Conservation (phyloP, 1,284 basidiomycete species). For the Hymenochaete sp. region DNA sequence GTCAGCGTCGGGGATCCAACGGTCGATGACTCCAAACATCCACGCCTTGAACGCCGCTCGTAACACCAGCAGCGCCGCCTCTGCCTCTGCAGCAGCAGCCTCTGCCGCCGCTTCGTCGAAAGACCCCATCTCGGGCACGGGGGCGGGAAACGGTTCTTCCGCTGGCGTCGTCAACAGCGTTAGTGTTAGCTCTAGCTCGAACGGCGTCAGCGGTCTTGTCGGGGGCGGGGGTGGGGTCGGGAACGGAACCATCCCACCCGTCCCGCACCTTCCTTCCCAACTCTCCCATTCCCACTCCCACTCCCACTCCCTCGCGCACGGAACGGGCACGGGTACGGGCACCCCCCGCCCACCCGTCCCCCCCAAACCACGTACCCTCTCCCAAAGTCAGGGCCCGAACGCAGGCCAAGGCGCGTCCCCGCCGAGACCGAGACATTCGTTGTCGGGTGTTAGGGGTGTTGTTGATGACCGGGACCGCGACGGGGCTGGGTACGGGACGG, state of each 20-base stretch:
- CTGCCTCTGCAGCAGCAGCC: constrained; percentile 1
- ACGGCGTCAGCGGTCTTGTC: neutral
- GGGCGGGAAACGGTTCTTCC: constrained; percentile 16
- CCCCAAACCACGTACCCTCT: constrained; percentile 17
- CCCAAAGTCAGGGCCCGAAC: constrained; percentile 6
- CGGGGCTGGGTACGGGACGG: constrained; percentile 7
- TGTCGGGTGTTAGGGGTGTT: constrained; percentile 5
- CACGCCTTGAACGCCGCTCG: too few relatives aligned
- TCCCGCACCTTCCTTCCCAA: neutral
- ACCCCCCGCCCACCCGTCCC: constrained; percentile 14
- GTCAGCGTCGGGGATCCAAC: constrained; percentile 1
- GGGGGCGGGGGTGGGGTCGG: neutral
- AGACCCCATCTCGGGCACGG: neutral
- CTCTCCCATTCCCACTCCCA: neutral
- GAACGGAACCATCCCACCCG: neutral
- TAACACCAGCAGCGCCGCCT: too few relatives aligned
- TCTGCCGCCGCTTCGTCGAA: neutral
- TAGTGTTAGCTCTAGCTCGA: neutral
- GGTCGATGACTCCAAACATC: constrained; percentile 8
- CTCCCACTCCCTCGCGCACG: neutral
- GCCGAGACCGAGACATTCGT: neutral
- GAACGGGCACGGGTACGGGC: neutral
- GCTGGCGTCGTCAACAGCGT: constrained; percentile 13
- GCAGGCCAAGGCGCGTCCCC: constrained; percentile 1
- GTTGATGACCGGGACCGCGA: constrained; percentile 16